These are phyloP conservation scores for Amanita phalloides DNA, from an alignment of 768 basidiomycete genomes.

Conservation along the genomic window DNA sequence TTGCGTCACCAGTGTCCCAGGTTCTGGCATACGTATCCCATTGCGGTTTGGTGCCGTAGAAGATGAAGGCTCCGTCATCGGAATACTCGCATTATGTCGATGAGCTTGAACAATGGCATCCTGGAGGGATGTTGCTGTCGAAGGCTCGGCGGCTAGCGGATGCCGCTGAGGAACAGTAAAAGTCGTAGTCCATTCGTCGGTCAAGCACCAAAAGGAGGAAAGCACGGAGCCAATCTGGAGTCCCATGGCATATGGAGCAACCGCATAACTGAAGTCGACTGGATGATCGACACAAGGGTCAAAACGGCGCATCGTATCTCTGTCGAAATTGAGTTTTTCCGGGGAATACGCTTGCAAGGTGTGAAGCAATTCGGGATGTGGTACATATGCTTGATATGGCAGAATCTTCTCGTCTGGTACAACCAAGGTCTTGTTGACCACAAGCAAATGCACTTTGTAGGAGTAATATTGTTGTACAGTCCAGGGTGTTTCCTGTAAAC, in stretches of 20 bases:
- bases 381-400: slow-evolving; percentile 65
- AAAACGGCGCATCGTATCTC: slow-evolving; percentile 32
- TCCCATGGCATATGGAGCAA: slow-evolving; percentile 58
- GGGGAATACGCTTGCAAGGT: slow-evolving; percentile 34
- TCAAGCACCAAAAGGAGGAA: slow-evolving; percentile 57
- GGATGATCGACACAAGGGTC: slow-evolving; percentile 32
- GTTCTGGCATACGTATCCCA: not conserved
- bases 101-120: slow-evolving; percentile 36
- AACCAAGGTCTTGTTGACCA: slow-evolving; percentile 35
- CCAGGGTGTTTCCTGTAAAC: slow-evolving; percentile 32
- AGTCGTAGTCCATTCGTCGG: slow-evolving; percentile 51
- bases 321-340: slow-evolving; percentile 30
- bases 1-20: slow-evolving; percentile 23
- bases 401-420: slow-evolving; percentile 50
- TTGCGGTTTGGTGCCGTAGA: not conserved
- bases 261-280: slow-evolving; percentile 37
- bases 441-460: slow-evolving; percentile 64
- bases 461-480: slow-evolving; percentile 44
- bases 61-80: not conserved
- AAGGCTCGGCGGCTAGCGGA: slow-evolving; percentile 6
- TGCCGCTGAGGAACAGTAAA: slow-evolving; percentile 28
- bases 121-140: slow-evolving; percentile 21
- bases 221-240: slow-evolving; percentile 60
- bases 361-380: slow-evolving; percentile 38
- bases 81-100: slow-evolving; percentile 24